A percentile compares a stretch with the other conserved stretches of the same genome.
Conservation (phyloP, 768 basidiomycete genomes). For the Terana coerulea region DNA sequence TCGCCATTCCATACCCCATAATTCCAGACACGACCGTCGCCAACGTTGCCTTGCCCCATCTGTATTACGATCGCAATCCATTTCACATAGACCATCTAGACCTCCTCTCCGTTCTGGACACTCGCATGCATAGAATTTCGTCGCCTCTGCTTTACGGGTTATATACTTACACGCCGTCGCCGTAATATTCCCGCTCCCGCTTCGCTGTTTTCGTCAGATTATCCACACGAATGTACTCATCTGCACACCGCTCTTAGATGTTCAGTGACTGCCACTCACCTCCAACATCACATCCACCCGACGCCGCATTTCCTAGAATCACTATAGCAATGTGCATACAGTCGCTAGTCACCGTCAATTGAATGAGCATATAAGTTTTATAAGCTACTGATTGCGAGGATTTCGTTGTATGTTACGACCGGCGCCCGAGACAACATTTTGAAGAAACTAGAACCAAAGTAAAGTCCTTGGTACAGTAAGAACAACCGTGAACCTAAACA, state of each 20-base stretch:
- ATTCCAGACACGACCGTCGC: conserved; percentile 6
- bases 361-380: not conserved
- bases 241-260: too few relatives aligned
- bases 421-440: not conserved
- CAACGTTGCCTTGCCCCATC: conserved; percentile 8
- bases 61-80: conserved; percentile 9
- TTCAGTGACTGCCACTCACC: too few relatives aligned
- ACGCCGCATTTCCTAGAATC: too few relatives aligned
- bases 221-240: too few relatives aligned
- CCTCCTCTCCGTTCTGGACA: conserved; percentile 10
- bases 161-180: not conserved
- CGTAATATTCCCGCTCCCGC: conserved; percentile 1
- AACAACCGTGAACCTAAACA: not conserved
- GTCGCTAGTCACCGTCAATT: not conserved
- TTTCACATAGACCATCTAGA: conserved; percentile 9
- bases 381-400: too few relatives aligned
- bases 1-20: conserved; percentile 3
- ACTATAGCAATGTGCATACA: too few relatives aligned
- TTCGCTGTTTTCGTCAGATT: not conserved
- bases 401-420: not conserved
- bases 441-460: not conserved
- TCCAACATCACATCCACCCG: too few relatives aligned
- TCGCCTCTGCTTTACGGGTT: not conserved
- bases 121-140: conserved; percentile 12
- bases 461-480: not conserved